A percentile compares a stretch with the other conserved stretches of the same genome.
Conservation (phyloP, 306 rosid species). For the Acacia crassicarpa region DNA sequence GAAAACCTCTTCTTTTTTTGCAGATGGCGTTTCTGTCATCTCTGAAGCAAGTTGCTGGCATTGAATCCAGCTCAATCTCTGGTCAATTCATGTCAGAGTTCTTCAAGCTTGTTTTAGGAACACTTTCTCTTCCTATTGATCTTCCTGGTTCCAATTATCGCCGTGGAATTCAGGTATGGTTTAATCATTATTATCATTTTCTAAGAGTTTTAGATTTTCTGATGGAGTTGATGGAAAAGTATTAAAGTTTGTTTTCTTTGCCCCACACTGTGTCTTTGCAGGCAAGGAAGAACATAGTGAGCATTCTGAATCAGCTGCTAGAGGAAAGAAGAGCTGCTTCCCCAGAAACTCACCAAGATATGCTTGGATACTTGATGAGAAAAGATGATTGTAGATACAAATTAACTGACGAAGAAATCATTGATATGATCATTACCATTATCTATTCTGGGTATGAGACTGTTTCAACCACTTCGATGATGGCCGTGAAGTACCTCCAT, state of each 20-base stretch:
- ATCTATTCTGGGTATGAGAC: slow-evolving; percentile 97
- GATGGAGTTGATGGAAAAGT: neutral
- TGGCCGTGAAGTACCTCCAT: slow-evolving; percentile 92
- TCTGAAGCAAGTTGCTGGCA: slow-evolving; percentile 77
- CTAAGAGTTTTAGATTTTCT: neutral
- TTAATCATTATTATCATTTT: neutral
- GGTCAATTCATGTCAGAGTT: slow-evolving; percentile 70
- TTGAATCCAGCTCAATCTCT: slow-evolving; percentile 50
- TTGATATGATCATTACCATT: slow-evolving; percentile 77
- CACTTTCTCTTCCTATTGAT: slow-evolving; percentile 85
- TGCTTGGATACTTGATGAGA: slow-evolving; percentile 70
- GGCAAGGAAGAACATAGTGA: slow-evolving; percentile 84
- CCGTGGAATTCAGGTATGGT: slow-evolving; percentile 70
- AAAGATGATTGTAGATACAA: slow-evolving; percentile 59
- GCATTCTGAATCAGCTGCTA: slow-evolving; percentile 56
- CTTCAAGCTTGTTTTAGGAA: slow-evolving; percentile 85
- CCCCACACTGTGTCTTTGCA: slow-evolving; percentile 26
- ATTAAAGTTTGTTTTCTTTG: neutral
- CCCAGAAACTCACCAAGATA: slow-evolving; percentile 55
- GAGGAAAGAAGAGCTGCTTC: slow-evolving; percentile 67
- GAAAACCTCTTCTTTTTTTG: neutral
- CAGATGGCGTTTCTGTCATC: slow-evolving; percentile 93
- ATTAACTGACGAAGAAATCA: slow-evolving; percentile 76
- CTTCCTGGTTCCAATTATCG: slow-evolving; percentile 90
- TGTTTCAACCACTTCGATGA: slow-evolving; percentile 98